phyloP scores from a whole-genome alignment of 768 basidiomycete species.

The Hygrocybe coccinea region DNA sequence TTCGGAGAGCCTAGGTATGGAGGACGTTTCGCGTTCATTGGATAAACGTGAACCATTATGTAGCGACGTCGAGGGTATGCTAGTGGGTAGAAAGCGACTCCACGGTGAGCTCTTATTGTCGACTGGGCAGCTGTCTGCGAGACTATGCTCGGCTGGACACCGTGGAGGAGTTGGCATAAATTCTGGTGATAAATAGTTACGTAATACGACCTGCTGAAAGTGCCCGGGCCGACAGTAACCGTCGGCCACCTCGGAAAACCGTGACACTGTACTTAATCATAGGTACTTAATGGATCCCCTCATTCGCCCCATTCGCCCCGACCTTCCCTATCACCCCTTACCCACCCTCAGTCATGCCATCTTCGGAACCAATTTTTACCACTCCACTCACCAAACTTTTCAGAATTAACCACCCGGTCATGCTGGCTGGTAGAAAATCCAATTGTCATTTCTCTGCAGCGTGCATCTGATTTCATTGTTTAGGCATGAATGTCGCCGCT shows the following conservation, averaged over 20 bases:
- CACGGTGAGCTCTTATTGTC: slow-evolving; percentile 34
- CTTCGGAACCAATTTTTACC: slow-evolving; percentile 30
- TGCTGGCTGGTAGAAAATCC: slow-evolving; percentile 60
- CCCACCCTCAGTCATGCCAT: slow-evolving; percentile 1
- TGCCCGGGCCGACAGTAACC: no score
- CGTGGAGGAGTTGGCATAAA: slow-evolving; percentile 2
- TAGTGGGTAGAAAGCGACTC: not conserved
- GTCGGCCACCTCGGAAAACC: no score
- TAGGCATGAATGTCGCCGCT: slow-evolving; percentile 45
- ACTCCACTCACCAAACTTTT: slow-evolving; percentile 87
- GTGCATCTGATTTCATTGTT: not conserved
- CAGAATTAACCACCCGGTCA: slow-evolving; percentile 80
- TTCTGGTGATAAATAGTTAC: no score
- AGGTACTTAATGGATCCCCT: no score
- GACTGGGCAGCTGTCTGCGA: slow-evolving; percentile 53
- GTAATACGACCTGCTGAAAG: no score
- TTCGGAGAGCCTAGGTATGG: slow-evolving; percentile 71
- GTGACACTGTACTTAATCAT: no score
- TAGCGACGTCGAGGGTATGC: not conserved
- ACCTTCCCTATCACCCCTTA: not conserved
- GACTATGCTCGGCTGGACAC: slow-evolving; percentile 48
- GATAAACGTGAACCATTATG: not conserved
- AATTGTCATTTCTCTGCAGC: not conserved
- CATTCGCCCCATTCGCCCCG: no score
- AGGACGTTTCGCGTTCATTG: slow-evolving; percentile 63